phyloP scores from a whole-genome alignment of 768 basidiomycete genomes.

The Trametes coccinea region DNA sequence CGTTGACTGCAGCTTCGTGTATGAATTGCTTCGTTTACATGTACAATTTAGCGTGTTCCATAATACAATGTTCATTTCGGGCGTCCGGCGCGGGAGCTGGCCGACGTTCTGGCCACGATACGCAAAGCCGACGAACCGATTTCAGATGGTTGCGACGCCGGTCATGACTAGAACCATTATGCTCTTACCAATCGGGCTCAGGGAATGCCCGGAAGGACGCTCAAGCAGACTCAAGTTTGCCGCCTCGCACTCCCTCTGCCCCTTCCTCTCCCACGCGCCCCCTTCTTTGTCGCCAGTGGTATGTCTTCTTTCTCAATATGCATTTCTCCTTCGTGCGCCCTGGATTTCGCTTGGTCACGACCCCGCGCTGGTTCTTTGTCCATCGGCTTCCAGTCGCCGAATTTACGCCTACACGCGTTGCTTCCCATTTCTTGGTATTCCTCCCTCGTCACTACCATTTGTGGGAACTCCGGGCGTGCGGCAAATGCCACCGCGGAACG shows the following conservation, averaged over 20 bases:
- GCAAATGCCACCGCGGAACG: conserved; percentile 60
- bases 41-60: conserved; percentile 10
- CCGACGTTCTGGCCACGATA: not conserved
- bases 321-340: conserved; percentile 7
- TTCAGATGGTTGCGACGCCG: conserved; percentile 1
- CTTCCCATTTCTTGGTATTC: conserved; percentile 88
- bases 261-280: conserved; percentile 22
- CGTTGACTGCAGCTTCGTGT: conserved; percentile 13
- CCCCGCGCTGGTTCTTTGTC: conserved; percentile 21
- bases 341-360: conserved; percentile 20
- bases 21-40: conserved; percentile 18
- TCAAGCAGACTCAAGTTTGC: conserved; percentile 15
- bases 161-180: not conserved
- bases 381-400: conserved; percentile 56
- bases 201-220: conserved; percentile 1
- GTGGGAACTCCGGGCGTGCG: conserved; percentile 48
- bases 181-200: not conserved
- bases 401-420: conserved; percentile 72
- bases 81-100: conserved; percentile 10
- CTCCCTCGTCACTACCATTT: conserved; percentile 64
- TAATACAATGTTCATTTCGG: conserved; percentile 20
- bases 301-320: conserved; percentile 18
- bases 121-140: not conserved
- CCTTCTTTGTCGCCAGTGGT: conserved; percentile 19
- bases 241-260: conserved; percentile 20